Evolutionary conservation across 208 protist species (phyloP), one percentile per base, ranked within the genome.

Genomic region (Kentomonas sorsogonicus): DNA sequence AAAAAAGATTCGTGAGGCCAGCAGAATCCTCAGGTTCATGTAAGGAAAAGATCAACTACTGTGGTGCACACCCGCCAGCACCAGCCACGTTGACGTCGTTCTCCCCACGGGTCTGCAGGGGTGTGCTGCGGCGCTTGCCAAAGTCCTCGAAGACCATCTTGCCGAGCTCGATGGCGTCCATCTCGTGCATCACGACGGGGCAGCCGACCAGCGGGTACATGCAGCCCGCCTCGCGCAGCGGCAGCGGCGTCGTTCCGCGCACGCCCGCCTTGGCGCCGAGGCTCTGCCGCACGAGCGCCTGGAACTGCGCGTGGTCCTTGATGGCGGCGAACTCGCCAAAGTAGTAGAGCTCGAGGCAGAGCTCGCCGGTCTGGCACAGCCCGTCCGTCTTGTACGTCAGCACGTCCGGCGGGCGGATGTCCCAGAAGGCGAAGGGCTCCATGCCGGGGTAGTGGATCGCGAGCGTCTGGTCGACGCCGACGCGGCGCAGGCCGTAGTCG

Each of bases 271-370:
- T 74, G 4, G 60, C 54, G 57, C 75, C 66, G 26, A 92, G 47
- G 6, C 47, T 57, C 46, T 86, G 69, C 18, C 43, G 66, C 47
- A 77, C 70, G 11, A 87, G 39, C 4, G 48, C 39, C 0, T 77
- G 27, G 43, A 92, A 89, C 23, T 64, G 69, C 0, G 43, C 5
- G n/a, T 66, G 52, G 48, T 87, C 69, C 48, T 77, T 78, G 40
- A 84, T 61, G 3, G 71, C 64, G 2, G 39, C 52, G 61, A 87
- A 83, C 63, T 87, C 75, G 27, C 79, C 85, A 73, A 92, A 86
- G 69, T 75, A 92, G 60, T 89, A 89, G 34, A 88, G 69, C 62
- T 92, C 81, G 11, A 92, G 46, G 55, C 77, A 78, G 18, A 89
- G 69, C 33, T 92, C 79, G n/a, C 78, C 76, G 0, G 69, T 60